A percentile compares a stretch with the other conserved stretches of the same genome.
phyloP scores from a whole-genome alignment of 192 early-diverging fungal species.

The Coemansia sp. region DNA sequence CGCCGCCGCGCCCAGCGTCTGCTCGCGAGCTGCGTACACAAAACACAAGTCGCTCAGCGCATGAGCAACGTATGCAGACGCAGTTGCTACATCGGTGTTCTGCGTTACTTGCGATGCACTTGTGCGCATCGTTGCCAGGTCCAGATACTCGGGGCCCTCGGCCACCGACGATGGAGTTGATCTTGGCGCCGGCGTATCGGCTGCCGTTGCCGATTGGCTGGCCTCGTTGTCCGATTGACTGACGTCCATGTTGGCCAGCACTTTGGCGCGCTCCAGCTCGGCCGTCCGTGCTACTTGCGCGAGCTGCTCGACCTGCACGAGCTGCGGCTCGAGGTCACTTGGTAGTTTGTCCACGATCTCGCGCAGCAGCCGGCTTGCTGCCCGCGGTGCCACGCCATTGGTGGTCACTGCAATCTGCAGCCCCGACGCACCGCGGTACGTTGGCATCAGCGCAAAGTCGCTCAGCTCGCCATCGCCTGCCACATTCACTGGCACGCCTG shows the following conservation, averaged over 20 bases:
- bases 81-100: conserved; percentile 62
- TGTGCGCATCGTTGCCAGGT: conserved; percentile 20
- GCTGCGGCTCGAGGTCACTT: conserved; percentile 58
- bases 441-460: conserved; percentile 80
- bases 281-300: conserved; percentile 43
- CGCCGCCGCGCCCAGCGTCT: conserved; percentile 62
- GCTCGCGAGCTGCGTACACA: conserved; percentile 73
- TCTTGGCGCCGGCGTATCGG: conserved; percentile 27
- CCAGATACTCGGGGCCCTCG: conserved; percentile 13
- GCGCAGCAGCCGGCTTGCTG: conserved; percentile 64
- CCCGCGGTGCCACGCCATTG: conserved; percentile 68
- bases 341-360: conserved; percentile 65
- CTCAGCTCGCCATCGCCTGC: conserved; percentile 72
- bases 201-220: conserved; percentile 21
- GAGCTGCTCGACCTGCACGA: conserved; percentile 59
- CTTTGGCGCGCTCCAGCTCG: conserved; percentile 51
- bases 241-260: conserved; percentile 55
- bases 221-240: conserved; percentile 25
- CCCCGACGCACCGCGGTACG: conserved; percentile 61
- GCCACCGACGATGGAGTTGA: conserved; percentile 41
- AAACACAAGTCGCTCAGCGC: conserved; percentile 78
- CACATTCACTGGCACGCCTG: conserved; percentile 72
- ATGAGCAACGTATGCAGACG: conserved; percentile 73
- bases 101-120: conserved; percentile 19
- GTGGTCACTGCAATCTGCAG: conserved; percentile 80